These are phyloP conservation scores for Neopestalotiopsis rosae DNA, from an alignment of 2,329 filamentous ascomycete genomes.

Conservation along the genomic window DNA sequence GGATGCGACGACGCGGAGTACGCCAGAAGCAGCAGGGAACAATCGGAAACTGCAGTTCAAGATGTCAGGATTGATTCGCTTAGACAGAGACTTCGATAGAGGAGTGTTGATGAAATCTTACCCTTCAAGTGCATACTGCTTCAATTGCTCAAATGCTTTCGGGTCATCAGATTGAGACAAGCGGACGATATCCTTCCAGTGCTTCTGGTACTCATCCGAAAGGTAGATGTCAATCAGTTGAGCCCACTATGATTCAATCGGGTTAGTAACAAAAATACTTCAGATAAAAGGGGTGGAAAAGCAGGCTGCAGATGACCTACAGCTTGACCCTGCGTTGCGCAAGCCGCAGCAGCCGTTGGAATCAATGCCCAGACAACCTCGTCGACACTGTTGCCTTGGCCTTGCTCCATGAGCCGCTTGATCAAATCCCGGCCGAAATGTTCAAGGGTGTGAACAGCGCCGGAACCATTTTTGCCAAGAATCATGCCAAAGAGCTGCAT, in stretches of 20 bases:
- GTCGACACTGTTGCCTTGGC: background rate
- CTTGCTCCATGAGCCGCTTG: background rate
- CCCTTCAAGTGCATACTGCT: slow-evolving; percentile 19
- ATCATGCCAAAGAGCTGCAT: background rate
- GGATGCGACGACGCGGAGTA: background rate
- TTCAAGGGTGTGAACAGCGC: background rate
- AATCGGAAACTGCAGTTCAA: background rate
- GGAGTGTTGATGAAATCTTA: background rate
- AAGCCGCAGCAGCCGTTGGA: background rate
- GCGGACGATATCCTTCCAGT: slow-evolving; percentile 10
- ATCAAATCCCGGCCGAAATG: background rate
- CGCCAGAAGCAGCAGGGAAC: background rate
- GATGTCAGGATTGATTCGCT: background rate
- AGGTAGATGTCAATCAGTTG: background rate
- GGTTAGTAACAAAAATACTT: background rate
- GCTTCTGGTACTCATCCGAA: background rate
- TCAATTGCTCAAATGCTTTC: slow-evolving; percentile 8
- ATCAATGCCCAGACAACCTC: background rate
- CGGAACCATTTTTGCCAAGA: background rate
- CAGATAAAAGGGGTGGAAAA: slow-evolving; percentile 3
- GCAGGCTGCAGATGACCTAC: slow-evolving; percentile 7
- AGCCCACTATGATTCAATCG: background rate
- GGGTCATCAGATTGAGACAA: slow-evolving; percentile 7
- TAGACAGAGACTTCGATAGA: background rate
- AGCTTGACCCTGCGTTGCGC: background rate